Evolutionary conservation across 495 filamentous ascomycete species (phyloP).

Genomic region (Poronia punctata): DNA sequence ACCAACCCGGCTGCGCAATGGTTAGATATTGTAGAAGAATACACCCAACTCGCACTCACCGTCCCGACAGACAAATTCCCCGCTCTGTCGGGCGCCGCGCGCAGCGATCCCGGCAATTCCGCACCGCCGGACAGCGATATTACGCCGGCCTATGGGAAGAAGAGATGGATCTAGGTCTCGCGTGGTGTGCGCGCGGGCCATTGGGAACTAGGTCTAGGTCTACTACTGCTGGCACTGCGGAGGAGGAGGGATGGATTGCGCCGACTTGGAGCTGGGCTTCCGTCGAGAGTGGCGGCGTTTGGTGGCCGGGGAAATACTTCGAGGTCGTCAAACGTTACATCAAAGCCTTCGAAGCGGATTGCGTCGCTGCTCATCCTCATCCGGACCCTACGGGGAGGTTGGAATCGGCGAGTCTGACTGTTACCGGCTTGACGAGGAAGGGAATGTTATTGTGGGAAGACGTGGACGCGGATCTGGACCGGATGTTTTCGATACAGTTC

Average conservation of each 20-base stretch:
- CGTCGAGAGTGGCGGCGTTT: not conserved
- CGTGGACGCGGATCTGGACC: not conserved
- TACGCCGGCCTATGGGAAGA: conserved; percentile 1
- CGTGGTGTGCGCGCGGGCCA: not conserved
- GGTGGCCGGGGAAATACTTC: not conserved
- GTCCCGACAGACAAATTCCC: conserved; percentile 4
- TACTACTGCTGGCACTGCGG: no score
- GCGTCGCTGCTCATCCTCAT: not conserved
- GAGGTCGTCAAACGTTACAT: not conserved
- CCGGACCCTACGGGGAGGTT: not conserved
- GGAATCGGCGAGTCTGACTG: not conserved
- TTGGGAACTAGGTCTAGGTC: not conserved
- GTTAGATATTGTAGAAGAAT: not conserved
- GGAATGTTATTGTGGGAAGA: not conserved
- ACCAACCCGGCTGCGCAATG: not conserved
- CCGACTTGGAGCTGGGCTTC: conserved; percentile 5
- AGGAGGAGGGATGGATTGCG: not conserved
- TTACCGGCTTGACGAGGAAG: not conserved
- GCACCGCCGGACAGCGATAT: not conserved
- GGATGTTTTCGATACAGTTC: conserved; percentile 1
- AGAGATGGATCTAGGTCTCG: not conserved
- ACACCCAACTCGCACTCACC: conserved; percentile 2
- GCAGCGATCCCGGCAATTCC: not conserved
- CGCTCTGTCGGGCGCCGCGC: conserved; percentile 5
- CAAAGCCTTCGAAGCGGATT: not conserved